phyloP scores from a whole-genome alignment of 1,284 basidiomycete genomes.

The Moesziomyces sp. region DNA sequence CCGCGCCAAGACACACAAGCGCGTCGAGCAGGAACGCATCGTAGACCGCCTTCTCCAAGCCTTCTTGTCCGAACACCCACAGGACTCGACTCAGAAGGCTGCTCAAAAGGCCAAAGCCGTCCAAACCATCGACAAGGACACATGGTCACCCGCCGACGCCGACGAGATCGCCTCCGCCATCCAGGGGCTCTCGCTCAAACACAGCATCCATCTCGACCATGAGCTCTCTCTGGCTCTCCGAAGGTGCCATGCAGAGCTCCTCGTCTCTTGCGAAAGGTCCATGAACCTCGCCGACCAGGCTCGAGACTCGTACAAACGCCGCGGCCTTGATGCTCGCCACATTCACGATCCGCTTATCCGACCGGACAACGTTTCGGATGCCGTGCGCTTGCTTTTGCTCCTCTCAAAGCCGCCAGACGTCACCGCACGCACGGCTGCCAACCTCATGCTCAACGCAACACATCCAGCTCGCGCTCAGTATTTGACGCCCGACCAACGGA shows the following conservation, averaged over 20 bases:
- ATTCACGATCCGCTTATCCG: conserved; percentile 29
- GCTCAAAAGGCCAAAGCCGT: conserved; percentile 26
- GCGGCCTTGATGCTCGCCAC: conserved; percentile 8
- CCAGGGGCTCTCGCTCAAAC: conserved; percentile 38
- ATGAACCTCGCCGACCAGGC: conserved; percentile 16
- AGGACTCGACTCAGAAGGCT: conserved; percentile 1
- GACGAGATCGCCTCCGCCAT: conserved; percentile 26
- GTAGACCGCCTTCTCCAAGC: conserved; percentile 23
- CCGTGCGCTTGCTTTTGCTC: conserved; percentile 25
- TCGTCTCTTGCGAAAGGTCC: conserved; percentile 18
- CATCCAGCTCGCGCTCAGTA: conserved; percentile 27
- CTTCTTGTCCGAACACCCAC: conserved; percentile 2
- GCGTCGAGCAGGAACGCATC: conserved; percentile 38
- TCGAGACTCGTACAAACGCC: conserved; percentile 16
- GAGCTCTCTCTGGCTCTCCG: conserved; percentile 30
- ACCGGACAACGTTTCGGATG: conserved; percentile 41
- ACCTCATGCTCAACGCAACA: conserved; percentile 34
- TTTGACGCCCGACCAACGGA: conserved; percentile 36
- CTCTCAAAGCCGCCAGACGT: conserved; percentile 41
- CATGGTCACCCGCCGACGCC: conserved; percentile 39
- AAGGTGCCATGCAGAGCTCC: conserved; percentile 31
- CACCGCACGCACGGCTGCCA: conserved; percentile 32
- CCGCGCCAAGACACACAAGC: conserved; percentile 33
- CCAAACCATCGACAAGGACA: conserved; percentile 20
- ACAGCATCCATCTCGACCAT: conserved; percentile 43